These are phyloP conservation scores for Paxillus rubicundulus DNA, from an alignment of 768 basidiomycete genomes.

Conservation along the genomic window DNA sequence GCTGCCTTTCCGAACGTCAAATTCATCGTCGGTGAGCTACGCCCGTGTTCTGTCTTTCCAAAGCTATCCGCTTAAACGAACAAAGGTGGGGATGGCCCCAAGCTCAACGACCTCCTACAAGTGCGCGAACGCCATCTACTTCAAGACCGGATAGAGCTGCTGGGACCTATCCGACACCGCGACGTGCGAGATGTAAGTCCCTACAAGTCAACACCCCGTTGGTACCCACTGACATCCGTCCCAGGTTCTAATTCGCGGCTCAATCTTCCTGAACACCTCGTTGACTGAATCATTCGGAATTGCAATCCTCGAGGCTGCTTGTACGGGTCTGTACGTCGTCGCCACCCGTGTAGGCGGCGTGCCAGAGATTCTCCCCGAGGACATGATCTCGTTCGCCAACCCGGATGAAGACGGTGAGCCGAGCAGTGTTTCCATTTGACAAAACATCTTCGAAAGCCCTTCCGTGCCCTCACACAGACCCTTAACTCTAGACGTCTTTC, in stretches of 20 bases:
- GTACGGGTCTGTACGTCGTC: slow-evolving; percentile 72
- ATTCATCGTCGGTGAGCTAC: slow-evolving; percentile 75
- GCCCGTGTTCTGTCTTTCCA: not conserved
- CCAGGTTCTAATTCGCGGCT: slow-evolving; percentile 81
- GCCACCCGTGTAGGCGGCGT: slow-evolving; percentile 90
- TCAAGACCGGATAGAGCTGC: slow-evolving; percentile 87
- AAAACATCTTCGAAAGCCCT: not conserved
- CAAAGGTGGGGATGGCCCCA: slow-evolving; percentile 90
- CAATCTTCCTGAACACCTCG: slow-evolving; percentile 94
- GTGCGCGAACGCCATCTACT: slow-evolving; percentile 90
- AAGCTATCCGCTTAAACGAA: not conserved
- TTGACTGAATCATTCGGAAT: slow-evolving; percentile 97
- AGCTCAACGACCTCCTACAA: slow-evolving; percentile 90
- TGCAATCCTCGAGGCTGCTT: slow-evolving; percentile 95
- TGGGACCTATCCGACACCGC: slow-evolving; percentile 76
- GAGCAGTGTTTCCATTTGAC: not conserved
- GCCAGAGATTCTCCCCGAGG: slow-evolving; percentile 80
- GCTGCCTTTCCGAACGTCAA: slow-evolving; percentile 79
- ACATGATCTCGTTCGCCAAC: slow-evolving; percentile 93
- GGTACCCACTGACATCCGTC: not conserved
- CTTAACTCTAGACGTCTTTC: slow-evolving; percentile 67
- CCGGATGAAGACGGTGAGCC: slow-evolving; percentile 88
- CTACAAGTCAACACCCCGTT: not conserved
- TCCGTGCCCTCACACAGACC: not conserved
- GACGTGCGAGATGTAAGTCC: slow-evolving; percentile 75